Evolutionary conservation across 768 basidiomycete species (phyloP), one percentile per base, ranked within the genome.

Genomic region (Boletus rubroflammeus): DNA sequence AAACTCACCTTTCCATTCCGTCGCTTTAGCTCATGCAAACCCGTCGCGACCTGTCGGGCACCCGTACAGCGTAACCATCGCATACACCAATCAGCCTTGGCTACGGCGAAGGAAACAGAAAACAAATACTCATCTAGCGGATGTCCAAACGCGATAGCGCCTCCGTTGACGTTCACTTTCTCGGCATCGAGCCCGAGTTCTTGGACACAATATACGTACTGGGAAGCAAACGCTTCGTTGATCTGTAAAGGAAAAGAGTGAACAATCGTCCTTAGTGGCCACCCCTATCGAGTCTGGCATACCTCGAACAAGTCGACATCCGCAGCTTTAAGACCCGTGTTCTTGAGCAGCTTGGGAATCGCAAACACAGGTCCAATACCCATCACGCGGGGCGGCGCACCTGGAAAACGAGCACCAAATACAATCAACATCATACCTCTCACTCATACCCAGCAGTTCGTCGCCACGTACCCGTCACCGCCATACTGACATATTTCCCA

Each of bases 181-280:
- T 77, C 75, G 15, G 67, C 70, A 54, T 81, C 75, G 25, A 94
- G 74, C 13, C 76, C 77, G 17, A 93, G 81, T 53, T 79, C 67
- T 58, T 84, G 83, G 32, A 90, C 71, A 48, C 80, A 81, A 66
- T 94, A 90, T 0, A 88, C 80, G 55, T 80, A 88, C 73, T 88
- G 88, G 0, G 88, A 90, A 11, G 91, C 90, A 62, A 94, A 94
- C 0, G 91, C 92, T 65, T 95, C 93, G 65, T 95, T 95, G 69
- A 95, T 87, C 88, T 93, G n/a, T 3, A 40, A 46, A 26, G 17
- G n/a, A 31, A 34, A 45, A 40, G 13, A 5, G 29, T 58, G 6
- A 53, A 14, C 38, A 35, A 54, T 6, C 25, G 1, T 49, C 26
- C n/a, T 19, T 31, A 13, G 10, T 26, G 7, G 19, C 41, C 25